Evolutionary conservation across 2,329 filamentous ascomycete genomes (phyloP).

Genomic region (Monilinia aucupariae): DNA sequence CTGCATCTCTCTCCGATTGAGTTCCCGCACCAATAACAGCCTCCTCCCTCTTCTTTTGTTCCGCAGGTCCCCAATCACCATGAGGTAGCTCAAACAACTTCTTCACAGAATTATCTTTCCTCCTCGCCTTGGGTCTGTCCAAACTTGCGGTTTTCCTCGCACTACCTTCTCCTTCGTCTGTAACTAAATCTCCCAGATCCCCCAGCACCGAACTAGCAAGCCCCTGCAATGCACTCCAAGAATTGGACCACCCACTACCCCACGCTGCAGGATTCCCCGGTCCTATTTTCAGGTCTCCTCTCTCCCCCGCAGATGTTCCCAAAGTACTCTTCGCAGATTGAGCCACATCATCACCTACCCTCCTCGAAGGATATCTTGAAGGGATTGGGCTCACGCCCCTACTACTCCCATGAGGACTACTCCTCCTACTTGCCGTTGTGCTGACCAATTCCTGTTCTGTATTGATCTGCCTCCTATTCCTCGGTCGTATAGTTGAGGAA

Average conservation of each 20-base stretch:
- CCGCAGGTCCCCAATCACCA: slow-evolving; percentile 31
- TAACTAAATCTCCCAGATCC: slow-evolving; percentile 16
- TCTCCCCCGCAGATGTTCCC: slow-evolving; percentile 6
- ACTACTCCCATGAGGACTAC: slow-evolving; percentile 37
- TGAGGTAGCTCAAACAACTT: slow-evolving; percentile 22
- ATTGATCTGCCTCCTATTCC: slow-evolving; percentile 31
- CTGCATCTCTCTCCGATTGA: slow-evolving; percentile 48
- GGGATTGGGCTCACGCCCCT: slow-evolving; percentile 48
- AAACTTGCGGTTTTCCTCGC: slow-evolving; percentile 3
- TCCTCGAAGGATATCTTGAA: slow-evolving; percentile 36
- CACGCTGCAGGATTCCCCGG: slow-evolving; percentile 14
- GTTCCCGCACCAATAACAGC: slow-evolving; percentile 48
- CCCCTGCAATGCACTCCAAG: slow-evolving; percentile 33
- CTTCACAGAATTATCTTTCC: slow-evolving; percentile 18
- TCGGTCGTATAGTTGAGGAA: slow-evolving; percentile 28
- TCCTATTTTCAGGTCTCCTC: not conserved
- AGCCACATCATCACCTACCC: slow-evolving; percentile 9
- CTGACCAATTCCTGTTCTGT: slow-evolving; percentile 33
- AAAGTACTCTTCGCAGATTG: slow-evolving; percentile 3
- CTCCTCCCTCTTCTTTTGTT: slow-evolving; percentile 24
- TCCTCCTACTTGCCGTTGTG: slow-evolving; percentile 32
- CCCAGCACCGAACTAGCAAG: slow-evolving; percentile 35
- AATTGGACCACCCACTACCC: slow-evolving; percentile 29
- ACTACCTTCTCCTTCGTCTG: slow-evolving; percentile 23
- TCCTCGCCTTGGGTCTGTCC: slow-evolving; percentile 17